Conservation (phyloP, 495 filamentous ascomycete genomes). For the Trichoderma erinaceum region DNA sequence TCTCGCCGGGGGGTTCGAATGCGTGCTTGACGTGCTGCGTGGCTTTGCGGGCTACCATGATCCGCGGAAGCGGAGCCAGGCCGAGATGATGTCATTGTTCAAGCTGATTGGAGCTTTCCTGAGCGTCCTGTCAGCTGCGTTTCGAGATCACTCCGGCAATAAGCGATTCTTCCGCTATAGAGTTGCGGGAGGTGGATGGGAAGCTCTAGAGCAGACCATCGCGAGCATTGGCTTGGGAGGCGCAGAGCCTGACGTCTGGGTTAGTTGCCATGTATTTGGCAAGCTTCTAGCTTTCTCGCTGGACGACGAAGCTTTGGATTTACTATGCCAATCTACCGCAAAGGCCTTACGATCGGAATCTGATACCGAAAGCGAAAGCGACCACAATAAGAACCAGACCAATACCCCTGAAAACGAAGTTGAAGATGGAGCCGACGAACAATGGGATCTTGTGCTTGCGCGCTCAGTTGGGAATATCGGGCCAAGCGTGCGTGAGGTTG, state of each 20-base stretch:
- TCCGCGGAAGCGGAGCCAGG: conserved; percentile 48
- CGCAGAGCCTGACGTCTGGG: conserved; percentile 51
- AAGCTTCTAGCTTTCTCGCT: conserved; percentile 76
- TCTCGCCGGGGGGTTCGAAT: conserved; percentile 72
- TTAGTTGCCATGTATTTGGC: conserved; percentile 73
- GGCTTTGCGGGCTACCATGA: conserved; percentile 69
- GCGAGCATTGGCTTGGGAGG: conserved; percentile 54
- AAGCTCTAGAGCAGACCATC: conserved; percentile 64
- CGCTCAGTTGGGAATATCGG: conserved; percentile 31
- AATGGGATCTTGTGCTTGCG: conserved; percentile 18
- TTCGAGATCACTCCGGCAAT: conserved; percentile 80
- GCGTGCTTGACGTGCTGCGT: conserved; percentile 59
- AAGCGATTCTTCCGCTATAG: conserved; percentile 72
- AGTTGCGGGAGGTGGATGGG: conserved; percentile 69
- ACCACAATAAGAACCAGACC: not conserved
- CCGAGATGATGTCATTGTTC: conserved; percentile 57
- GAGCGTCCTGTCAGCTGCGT: conserved; percentile 64
- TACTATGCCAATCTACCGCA: conserved; percentile 39
- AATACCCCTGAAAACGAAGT: conserved; percentile 12
- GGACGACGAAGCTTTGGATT: conserved; percentile 62
- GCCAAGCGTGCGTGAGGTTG: conserved; percentile 37
- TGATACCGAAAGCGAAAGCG: not conserved
- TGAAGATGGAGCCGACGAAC: conserved; percentile 18
- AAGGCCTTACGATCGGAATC: conserved; percentile 10
- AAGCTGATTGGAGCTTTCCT: conserved; percentile 65